These are phyloP conservation scores for Raphidocelis subcapitata DNA, from an alignment of 139 green algal species.

Conservation along the genomic window DNA sequence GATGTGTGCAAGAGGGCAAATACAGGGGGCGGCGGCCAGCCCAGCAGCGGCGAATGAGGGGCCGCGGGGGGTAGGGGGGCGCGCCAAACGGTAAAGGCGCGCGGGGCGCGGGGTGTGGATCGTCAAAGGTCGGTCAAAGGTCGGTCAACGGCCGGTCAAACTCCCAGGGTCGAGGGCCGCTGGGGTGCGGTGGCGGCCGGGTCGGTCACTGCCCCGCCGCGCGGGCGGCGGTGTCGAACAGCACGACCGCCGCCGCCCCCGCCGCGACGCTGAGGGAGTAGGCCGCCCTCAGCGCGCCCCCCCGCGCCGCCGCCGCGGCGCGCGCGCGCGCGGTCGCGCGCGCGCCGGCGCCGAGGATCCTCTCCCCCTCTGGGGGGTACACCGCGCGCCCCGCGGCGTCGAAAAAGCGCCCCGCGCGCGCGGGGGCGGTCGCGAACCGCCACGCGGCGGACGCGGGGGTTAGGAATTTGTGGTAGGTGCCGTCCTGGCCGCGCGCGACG, in stretches of 20 bases:
- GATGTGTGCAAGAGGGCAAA: too few species aligned
- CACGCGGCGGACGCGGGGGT: slow-evolving; percentile 55
- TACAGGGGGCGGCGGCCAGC: too few species aligned
- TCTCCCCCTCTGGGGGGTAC: slow-evolving; percentile 59
- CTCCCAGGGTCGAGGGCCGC: too few species aligned
- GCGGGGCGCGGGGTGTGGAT: too few species aligned
- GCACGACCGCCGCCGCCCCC: slow-evolving; percentile 29
- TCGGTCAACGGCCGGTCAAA: too few species aligned
- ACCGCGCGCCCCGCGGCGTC: slow-evolving; percentile 50
- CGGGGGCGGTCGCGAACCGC: slow-evolving; percentile 59
- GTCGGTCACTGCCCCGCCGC: background rate
- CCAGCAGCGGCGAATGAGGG: too few species aligned
- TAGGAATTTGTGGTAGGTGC: slow-evolving; percentile 65
- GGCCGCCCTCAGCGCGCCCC: slow-evolving; percentile 47
- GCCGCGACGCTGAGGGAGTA: slow-evolving; percentile 55
- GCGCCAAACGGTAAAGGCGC: too few species aligned
- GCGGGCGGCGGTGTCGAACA: slow-evolving; percentile 15
- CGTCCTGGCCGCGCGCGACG: slow-evolving; percentile 36
- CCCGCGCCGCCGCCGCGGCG: slow-evolving; percentile 29
- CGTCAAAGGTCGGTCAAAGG: too few species aligned
- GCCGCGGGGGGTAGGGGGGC: too few species aligned
- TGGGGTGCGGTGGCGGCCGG: too few species aligned
- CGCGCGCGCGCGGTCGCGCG: slow-evolving; percentile 49
- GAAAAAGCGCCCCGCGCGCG: slow-evolving; percentile 71
- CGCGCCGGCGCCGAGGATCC: slow-evolving; percentile 49